Conservation (phyloP, 1,284 basidiomycete species). For the Ustilago vetiveriae region DNA sequence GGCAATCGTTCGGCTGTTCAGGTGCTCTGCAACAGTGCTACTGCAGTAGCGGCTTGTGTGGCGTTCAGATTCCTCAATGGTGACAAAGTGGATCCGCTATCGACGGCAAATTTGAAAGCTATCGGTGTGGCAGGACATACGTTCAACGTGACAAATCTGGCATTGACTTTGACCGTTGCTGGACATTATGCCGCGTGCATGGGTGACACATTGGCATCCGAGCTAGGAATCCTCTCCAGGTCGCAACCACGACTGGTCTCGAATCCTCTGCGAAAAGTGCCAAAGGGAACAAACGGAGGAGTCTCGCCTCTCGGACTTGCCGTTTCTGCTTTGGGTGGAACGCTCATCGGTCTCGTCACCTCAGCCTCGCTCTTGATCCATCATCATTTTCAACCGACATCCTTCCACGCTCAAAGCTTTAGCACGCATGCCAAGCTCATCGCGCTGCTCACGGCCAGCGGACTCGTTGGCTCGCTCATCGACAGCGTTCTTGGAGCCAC, state of each 20-base stretch:
- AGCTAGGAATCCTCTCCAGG: conserved; percentile 57
- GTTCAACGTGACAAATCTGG: conserved; percentile 2
- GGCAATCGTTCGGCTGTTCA: conserved; percentile 53
- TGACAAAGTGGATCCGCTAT: conserved; percentile 11
- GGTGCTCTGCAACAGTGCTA: conserved; percentile 54
- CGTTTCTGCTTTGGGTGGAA: conserved; percentile 79
- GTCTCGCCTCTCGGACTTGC: conserved; percentile 79
- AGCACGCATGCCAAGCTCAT: conserved; percentile 73
- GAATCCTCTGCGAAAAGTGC: conserved; percentile 81
- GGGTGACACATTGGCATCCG: conserved; percentile 60
- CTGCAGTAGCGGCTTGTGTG: conserved; percentile 21
- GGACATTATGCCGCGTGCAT: conserved; percentile 59
- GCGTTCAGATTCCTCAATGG: conserved; percentile 14
- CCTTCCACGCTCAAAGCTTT: background rate
- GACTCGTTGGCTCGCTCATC: conserved; percentile 72
- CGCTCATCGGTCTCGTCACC: conserved; percentile 66
- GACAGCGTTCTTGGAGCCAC: conserved; percentile 79
- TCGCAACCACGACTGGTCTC: conserved; percentile 49
- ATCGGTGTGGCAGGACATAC: background rate
- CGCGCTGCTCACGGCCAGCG: conserved; percentile 67
- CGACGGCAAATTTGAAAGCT: background rate
- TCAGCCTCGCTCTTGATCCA: conserved; percentile 70
- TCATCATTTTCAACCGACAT: background rate
- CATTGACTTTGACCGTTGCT: conserved; percentile 34
- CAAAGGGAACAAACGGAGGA: conserved; percentile 90